A percentile compares a stretch with the other conserved stretches of the same genome.
Conservation (phyloP, 208 protist species). For the Blastocrithidia nonstop region DNA sequence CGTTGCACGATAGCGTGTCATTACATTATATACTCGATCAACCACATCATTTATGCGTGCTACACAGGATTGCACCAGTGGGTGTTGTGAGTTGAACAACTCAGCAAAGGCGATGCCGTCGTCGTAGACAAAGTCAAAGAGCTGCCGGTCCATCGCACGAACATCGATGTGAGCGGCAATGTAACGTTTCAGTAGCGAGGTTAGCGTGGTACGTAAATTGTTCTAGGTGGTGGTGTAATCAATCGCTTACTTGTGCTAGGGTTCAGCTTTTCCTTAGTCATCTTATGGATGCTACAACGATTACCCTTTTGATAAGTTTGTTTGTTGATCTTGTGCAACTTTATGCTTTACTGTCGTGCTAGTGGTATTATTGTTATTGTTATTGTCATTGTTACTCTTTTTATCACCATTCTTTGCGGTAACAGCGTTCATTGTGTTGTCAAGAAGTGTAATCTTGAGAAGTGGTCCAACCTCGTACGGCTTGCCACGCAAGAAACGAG, state of each 20-base stretch:
- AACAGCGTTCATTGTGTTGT: conserved; percentile 5
- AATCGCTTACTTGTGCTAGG: conserved; percentile 4
- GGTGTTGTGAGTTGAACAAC: conserved; percentile 21
- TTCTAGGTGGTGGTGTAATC: conserved; percentile 35
- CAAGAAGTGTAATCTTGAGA: conserved; percentile 32
- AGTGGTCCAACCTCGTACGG: conserved; percentile 36
- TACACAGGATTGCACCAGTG: conserved; percentile 33
- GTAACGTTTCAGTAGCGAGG: conserved; percentile 60
- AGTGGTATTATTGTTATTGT: no score
- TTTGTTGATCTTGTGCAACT: neutral
- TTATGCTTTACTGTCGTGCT: no score
- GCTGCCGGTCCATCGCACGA: conserved; percentile 74
- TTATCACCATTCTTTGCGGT: no score
- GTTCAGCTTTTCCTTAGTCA: no score
- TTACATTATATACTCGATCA: conserved; percentile 14
- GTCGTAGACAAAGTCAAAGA: conserved; percentile 87
- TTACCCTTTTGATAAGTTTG: neutral
- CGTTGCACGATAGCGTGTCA: conserved; percentile 59
- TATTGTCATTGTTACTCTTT: no score
- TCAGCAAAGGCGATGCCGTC: conserved; percentile 54
- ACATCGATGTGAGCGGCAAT: conserved; percentile 61
- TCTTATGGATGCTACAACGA: neutral
- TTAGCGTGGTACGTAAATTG: conserved; percentile 44
- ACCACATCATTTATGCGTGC: conserved; percentile 42
- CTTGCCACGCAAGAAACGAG: conserved; percentile 12